Percentiles rank a stretch among this genome's conserved stretches.
Conservation (phyloP, 2,329 filamentous ascomycete genomes). For the Graphium sp. region DNA sequence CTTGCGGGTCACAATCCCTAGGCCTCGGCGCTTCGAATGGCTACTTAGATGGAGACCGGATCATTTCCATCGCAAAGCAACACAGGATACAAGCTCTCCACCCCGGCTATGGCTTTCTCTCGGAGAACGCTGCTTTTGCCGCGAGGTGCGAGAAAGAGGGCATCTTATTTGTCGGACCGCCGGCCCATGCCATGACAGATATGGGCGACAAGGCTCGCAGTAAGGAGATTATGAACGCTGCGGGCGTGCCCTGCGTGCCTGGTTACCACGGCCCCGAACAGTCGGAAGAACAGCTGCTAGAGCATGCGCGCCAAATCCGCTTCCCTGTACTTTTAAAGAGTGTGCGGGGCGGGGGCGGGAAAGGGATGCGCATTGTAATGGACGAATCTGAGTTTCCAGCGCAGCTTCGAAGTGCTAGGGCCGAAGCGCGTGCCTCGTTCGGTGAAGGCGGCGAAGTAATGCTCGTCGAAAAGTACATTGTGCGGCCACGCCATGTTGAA, state of each 20-base stretch:
- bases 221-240: slow-evolving; percentile 91
- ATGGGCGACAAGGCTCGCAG: slow-evolving; percentile 91
- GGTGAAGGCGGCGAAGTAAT: slow-evolving; percentile 66
- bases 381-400: slow-evolving; percentile 50
- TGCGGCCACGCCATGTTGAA: slow-evolving; percentile 69
- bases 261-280: slow-evolving; percentile 88
- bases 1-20: slow-evolving; percentile 67
- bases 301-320: slow-evolving; percentile 52
- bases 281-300: slow-evolving; percentile 39
- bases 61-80: slow-evolving; percentile 74
- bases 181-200: slow-evolving; percentile 62
- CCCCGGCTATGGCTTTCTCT: slow-evolving; percentile 90
- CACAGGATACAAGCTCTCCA: slow-evolving; percentile 84
- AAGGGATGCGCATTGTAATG: slow-evolving; percentile 66
- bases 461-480: slow-evolving; percentile 71
- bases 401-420: slow-evolving; percentile 56
- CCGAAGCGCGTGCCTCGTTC: slow-evolving; percentile 63
- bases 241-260: slow-evolving; percentile 91
- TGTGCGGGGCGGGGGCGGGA: slow-evolving; percentile 65
- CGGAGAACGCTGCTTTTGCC: slow-evolving; percentile 85
- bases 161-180: slow-evolving; percentile 86
- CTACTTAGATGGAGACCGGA: slow-evolving; percentile 86
- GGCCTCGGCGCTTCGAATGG: slow-evolving; percentile 70
- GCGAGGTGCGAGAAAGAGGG: slow-evolving; percentile 77
- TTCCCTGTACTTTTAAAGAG: slow-evolving; percentile 68